These are phyloP conservation scores for Bryoglossum gracile DNA, from an alignment of 495 filamentous ascomycete species.

Conservation along the genomic window DNA sequence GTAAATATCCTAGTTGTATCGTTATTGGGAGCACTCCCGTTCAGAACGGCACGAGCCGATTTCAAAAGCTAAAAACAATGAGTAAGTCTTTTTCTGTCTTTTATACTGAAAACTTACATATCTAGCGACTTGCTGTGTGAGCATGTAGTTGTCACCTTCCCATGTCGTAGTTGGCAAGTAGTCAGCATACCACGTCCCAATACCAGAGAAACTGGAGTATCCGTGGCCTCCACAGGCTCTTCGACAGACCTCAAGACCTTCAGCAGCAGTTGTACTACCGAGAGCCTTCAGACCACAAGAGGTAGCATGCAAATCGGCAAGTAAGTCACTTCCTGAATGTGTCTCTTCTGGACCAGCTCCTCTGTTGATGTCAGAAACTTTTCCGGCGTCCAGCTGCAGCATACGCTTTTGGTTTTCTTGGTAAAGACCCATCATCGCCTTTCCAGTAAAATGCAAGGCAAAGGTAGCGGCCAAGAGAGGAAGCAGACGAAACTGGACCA, in stretches of 20 bases:
- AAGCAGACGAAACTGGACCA: slow-evolving; percentile 64
- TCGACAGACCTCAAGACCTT: slow-evolving; percentile 63
- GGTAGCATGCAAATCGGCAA: slow-evolving; percentile 67
- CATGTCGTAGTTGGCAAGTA: slow-evolving; percentile 63
- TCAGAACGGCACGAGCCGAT: slow-evolving; percentile 50
- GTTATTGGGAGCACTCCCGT: slow-evolving; percentile 33
- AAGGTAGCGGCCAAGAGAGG: slow-evolving; percentile 67
- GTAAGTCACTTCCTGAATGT: slow-evolving; percentile 53
- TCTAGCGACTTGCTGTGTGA: slow-evolving; percentile 70
- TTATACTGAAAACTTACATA: slow-evolving; percentile 32
- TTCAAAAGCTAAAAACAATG: slow-evolving; percentile 27
- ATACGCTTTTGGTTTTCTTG: slow-evolving; percentile 56
- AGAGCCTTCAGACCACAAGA: slow-evolving; percentile 68
- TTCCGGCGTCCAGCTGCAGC: slow-evolving; percentile 31
- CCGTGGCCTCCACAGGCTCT: slow-evolving; percentile 70
- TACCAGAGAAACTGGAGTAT: slow-evolving; percentile 61
- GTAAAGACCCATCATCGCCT: slow-evolving; percentile 60
- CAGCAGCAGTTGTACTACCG: slow-evolving; percentile 57
- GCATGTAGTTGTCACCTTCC: slow-evolving; percentile 70
- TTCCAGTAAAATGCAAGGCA: slow-evolving; percentile 66
- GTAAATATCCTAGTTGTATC: slow-evolving; percentile 41
- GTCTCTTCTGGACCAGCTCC: slow-evolving; percentile 61
- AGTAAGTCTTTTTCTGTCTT: background rate
- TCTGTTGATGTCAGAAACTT: slow-evolving; percentile 35
- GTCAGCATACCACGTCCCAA: slow-evolving; percentile 55